Evolutionary conservation across 768 basidiomycete species (phyloP), one percentile per base, ranked within the genome.

Genomic region (Termitomyces eurrhizus): DNA sequence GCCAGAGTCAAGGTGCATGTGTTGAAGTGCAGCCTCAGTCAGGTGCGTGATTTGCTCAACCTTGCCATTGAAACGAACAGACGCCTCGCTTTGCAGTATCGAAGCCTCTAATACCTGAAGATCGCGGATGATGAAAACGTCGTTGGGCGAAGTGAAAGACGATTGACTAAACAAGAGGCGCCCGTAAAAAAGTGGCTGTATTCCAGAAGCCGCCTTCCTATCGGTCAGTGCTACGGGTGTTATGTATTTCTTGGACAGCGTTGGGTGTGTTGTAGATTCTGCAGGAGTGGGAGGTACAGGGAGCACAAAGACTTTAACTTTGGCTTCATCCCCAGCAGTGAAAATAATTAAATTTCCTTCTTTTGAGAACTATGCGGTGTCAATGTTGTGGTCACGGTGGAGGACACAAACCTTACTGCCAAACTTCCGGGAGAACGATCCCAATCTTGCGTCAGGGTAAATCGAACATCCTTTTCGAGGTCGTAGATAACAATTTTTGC

Each of bases 401-500:
- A n/a, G 35, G 35, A 7, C 8, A 59, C 18, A 14, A 50, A n/a
- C 67, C 86, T 65, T 70, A 90, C 89, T 35, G 80, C 77, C 21
- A 92, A 69, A 36, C 79, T 70, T 64, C 78, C 80, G 0, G 90
- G 86, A 36, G 90, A 91, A 29, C 91, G 84, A 70, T 97, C 93
- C 95, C 95, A 98, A 42, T 79, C 68, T 66, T 92, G 87, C 0
- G 92, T 92, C 55, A 93, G 74, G 0, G 87, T 90, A 68, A 82
- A 90, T 33, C 87, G 80, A 14, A 89, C 78, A n/a, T 84, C 74
- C 62, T 81, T 84, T 46, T 73, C 70, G 16, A 96, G 74, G 67
- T 95, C 92, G 66, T 88, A 92, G 9, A 94, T 81, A 46, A 93
- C 84, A 51, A 95, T 80, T 69, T 91, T 90, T 8, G 84, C 82